Evolutionary conservation across 495 filamentous ascomycete genomes (phyloP), one percentile per base, ranked within the genome.

Genomic region (Venustampulla echinocandica): DNA sequence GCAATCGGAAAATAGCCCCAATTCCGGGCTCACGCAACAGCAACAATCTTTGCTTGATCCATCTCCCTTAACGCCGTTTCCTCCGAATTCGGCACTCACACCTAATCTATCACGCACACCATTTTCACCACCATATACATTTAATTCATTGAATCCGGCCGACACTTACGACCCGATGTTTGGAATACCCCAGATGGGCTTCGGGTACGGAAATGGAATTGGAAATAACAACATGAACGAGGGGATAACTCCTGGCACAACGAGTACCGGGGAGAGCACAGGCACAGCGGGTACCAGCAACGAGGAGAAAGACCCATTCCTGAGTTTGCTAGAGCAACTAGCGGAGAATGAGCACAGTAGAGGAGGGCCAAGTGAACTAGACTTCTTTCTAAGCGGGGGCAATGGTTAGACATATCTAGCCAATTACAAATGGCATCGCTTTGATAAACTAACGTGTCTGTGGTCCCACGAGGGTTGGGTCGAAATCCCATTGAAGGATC

Each of bases 291-390:
- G 47, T 9, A 44, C 44, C 55, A 5, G 57, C 49, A 10, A 68
- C 69, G 52, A 51, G 28, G 85, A 88, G 47, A 87, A 83, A 45
- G 85, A 90, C 57, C 85, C 85, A 2, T 90, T 90, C 54, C 56
- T 90, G 21, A 84, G 78, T 48, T 58, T 90, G 37, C 67, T 90
- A 27, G 85, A 90, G 58, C 85, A 88, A 65, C 63, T 90, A 46
- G 84, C 84, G 0, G 83, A 88, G 61, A 87, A 85, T 56, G 85
- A 87, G 57, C 62, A 75, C 22, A 50, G 48, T 42, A 63, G 66
- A 23, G 72, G 70, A 3, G 54, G 59, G 10, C 81, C 80, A 21
- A 84, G 77, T 55, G 83, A 87, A 58, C 54, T 84, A 47, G 81
- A 84, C 51, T 89, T 84, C 65, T 85, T 86, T 54, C 60, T 86